These are phyloP conservation scores for Suillus cothurnatus DNA, from an alignment of 768 basidiomycete genomes.

Conservation along the genomic window DNA sequence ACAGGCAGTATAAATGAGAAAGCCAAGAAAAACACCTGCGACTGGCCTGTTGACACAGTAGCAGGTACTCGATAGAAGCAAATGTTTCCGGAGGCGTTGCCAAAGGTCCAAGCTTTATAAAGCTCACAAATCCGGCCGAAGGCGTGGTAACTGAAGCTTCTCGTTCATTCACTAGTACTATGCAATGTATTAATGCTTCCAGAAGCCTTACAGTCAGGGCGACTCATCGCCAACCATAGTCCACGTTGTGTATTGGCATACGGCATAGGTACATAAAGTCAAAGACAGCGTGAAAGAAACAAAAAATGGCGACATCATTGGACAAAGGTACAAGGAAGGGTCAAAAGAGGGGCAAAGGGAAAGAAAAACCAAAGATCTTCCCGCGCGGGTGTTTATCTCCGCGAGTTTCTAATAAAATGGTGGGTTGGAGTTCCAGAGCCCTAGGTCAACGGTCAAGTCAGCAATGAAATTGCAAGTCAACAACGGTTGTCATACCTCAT, in stretches of 20 bases:
- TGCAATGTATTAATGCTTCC: background rate
- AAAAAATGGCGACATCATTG: background rate
- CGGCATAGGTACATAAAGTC: slow-evolving; percentile 13
- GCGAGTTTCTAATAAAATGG: slow-evolving; percentile 25
- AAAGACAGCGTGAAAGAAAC: slow-evolving; percentile 1
- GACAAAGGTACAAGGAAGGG: slow-evolving; percentile 7
- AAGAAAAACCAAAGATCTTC: slow-evolving; percentile 16
- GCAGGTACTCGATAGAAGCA: slow-evolving; percentile 15
- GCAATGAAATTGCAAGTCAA: background rate
- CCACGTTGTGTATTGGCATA: background rate
- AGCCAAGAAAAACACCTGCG: slow-evolving; percentile 3
- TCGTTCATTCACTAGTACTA: slow-evolving; percentile 2
- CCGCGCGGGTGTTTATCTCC: slow-evolving; percentile 5
- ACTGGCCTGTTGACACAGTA: slow-evolving; percentile 12
- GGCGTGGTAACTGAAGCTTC: slow-evolving; percentile 18
- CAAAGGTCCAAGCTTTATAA: slow-evolving; percentile 16
- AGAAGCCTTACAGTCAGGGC: background rate
- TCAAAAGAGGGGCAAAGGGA: slow-evolving; percentile 26
- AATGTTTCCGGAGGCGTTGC: slow-evolving; percentile 21
- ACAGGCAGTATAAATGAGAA: slow-evolving; percentile 17
- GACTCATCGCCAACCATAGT: background rate
- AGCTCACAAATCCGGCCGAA: slow-evolving; percentile 24
- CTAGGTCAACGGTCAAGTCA: slow-evolving; percentile 18
- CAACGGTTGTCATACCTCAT: slow-evolving; percentile 18
- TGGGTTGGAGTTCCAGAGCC: slow-evolving; percentile 28